Conservation (phyloP, 2,329 filamentous ascomycete species). For the Nothophoma quercina region DNA sequence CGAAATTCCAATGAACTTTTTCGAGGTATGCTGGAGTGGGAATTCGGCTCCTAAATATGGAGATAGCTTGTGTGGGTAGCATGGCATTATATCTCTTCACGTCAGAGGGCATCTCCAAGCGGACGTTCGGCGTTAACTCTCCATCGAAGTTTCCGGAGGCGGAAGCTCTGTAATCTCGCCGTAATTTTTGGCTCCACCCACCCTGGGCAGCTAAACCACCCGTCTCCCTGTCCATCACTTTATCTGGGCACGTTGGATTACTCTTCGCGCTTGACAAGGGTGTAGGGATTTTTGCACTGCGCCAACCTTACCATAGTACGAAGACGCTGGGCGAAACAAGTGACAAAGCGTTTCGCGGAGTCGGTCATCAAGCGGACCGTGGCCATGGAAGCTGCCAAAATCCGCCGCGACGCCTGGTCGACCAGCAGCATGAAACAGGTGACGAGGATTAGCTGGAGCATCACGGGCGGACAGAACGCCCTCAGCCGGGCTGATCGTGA, state of each 20-base stretch:
- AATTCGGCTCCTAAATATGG: constrained; percentile 40
- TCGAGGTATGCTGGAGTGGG: constrained; percentile 25
- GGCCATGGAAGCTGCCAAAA: constrained; percentile 26
- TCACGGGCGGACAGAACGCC: constrained; percentile 1
- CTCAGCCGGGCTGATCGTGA: constrained; percentile 1
- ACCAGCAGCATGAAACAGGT: constrained; percentile 25
- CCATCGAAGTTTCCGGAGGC: constrained; percentile 3
- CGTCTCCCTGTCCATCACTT: constrained; percentile 39
- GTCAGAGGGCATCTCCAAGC: constrained; percentile 48
- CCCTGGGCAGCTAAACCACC: constrained; percentile 38
- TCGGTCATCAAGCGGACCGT: constrained; percentile 42
- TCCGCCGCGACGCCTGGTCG: constrained; percentile 22
- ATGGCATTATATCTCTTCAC: constrained; percentile 51
- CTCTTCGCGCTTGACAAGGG: constrained; percentile 41
- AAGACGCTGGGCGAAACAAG: constrained; percentile 40
- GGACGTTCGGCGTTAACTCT: constrained; percentile 42
- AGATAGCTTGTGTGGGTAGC: constrained; percentile 39
- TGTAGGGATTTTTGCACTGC: constrained; percentile 42
- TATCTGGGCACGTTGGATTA: constrained; percentile 46
- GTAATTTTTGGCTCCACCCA: constrained; percentile 40
- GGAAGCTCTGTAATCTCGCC: constrained; percentile 15
- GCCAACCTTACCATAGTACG: constrained; percentile 49
- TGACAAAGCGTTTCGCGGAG: constrained; percentile 45
- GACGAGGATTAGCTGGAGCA: constrained; percentile 23
- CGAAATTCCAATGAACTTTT: constrained; percentile 12